Base-by-base conservation (phyloP, 768 basidiomycete genomes). In the Boletus eberwhitei region DNA sequence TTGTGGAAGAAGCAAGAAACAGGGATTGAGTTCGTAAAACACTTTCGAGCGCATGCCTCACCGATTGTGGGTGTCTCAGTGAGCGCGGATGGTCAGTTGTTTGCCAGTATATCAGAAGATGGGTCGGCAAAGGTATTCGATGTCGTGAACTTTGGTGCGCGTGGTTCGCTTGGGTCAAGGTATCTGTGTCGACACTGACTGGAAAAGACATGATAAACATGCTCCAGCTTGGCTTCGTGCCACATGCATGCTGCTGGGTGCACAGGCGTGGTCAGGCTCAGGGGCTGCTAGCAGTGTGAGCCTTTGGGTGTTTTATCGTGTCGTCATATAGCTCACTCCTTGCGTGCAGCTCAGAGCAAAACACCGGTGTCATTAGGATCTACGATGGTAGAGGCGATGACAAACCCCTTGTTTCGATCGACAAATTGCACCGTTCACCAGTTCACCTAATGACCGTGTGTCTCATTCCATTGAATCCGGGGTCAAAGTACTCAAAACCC, bases 1-100 rank as follows among this genome's bases (percentile, higher is more conserved):
- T 73, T 99, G n/a, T 99, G 97, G 97, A 98, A 97, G 78, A 99
- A 99, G 72, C 94, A 97, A 74, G 90, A 94, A 21, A 70, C 77
- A 7, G 96, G 95, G 5, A 93, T 99, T 64, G 97, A 98, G 74
- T 98, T 98, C 63, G 96, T 98, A 55, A 99, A 99, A 73, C 92
- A 95, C 60, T 99, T 96, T 70, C 87, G 97, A 43, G 93, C 97
- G 1, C 95, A 97, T 63, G 77, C 95, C 21, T 79, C 81, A 24
- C 83, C 91, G 9, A 81, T 98, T 24, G 76, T 85, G 4, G 84
- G 82, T 8, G 87, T 98, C 5, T 89, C 88, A 22, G 89, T 87
- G 24, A 95, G 93, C 64, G 86, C 87, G 41, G 95, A 99, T 67
- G 97, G 97, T 0, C 87, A 90, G 66, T 74, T 94, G 37, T 93